phyloP scores from a whole-genome alignment of 2,329 filamentous ascomycete species.

The Berkeleyomyces rouxiae region DNA sequence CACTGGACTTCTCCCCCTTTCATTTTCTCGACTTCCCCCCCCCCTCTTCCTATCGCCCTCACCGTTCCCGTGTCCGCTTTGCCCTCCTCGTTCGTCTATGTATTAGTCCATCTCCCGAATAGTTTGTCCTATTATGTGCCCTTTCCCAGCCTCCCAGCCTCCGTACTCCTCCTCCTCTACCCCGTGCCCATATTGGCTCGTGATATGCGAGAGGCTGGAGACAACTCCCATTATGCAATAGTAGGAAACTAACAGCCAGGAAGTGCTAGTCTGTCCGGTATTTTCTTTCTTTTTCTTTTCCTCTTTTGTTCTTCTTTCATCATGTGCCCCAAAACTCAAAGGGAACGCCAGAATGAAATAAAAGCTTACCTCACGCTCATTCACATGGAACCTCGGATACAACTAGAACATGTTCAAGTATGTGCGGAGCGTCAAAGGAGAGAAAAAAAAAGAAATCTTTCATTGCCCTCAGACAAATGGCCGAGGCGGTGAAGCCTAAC shows the following conservation, averaged over 20 bases:
- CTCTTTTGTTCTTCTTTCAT: not conserved
- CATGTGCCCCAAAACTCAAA: not conserved
- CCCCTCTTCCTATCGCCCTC: not conserved
- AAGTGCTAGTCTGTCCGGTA: not conserved
- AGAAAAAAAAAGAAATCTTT: not conserved
- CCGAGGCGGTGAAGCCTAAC: slow-evolving; percentile 1
- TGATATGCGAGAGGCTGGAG: slow-evolving; percentile 4
- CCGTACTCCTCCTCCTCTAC: not conserved
- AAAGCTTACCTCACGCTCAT: not conserved
- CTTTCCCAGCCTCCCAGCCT: not conserved
- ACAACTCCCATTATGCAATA: not conserved
- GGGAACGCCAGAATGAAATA: not conserved
- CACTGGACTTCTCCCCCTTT: no score
- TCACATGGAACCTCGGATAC: not conserved
- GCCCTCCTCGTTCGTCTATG: not conserved
- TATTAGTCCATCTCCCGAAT: not conserved
- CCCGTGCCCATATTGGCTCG: not conserved
- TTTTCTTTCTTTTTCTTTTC: not conserved
- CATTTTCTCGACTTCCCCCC: no score
- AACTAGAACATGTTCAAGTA: not conserved
- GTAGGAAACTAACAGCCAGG: not conserved
- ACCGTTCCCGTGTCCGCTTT: not conserved
- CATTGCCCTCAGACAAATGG: not conserved
- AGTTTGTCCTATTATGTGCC: not conserved
- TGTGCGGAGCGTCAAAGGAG: not conserved